Base-by-base conservation (phyloP, 352 stramenopile genomes). In the Globisporangium yorkense region DNA sequence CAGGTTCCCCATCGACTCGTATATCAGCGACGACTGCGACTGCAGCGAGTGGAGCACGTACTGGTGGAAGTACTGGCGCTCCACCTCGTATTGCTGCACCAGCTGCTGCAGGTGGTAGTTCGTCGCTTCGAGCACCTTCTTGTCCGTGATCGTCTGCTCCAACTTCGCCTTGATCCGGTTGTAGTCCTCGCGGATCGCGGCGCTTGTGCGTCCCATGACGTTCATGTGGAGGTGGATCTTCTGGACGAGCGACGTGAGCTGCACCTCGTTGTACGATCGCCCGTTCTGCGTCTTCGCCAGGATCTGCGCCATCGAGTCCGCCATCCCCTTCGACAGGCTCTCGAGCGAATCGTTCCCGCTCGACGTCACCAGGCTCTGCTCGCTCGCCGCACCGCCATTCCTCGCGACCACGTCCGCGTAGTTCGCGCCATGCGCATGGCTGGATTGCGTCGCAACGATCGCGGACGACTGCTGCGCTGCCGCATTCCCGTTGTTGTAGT, bases 221-320 rank as follows among this genome's bases (percentile, higher is more conserved):
- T 72, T 76, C 50, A 79, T 60, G 56, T 76, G 71, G 6, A 66
- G 62, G 52, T 74, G 65, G 51, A 79, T 76, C 51, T 71, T 71
- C 27, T 66, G 68, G 33, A 79, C 59, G 18, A 79, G 27, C 27
- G 65, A 70, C 41, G 66, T 66, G 27, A 79, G 59, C 52, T 79
- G 67, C 9, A 79, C 60, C 33, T 79, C 71, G 3, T 57, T 61
- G 49, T 70, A 69, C 18, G 59, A 59, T 8, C 64, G 58, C 10
- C 59, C 61, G 27, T 56, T 53, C 53, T 70, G 59, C 3, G 68
- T 71, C 57, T 71, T 69, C 12, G 71, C 56, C 29, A 79, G 33
- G n/a, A 79, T 76, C 13, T 61, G 54, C 35, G 52, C 66, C 65
- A 79, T 74, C 27, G 71, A 74, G 35, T 74, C 71, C 3, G 56